These are phyloP conservation scores for Aureobasidium uvarum DNA, from an alignment of 2,329 filamentous ascomycete genomes.

Conservation along the genomic window DNA sequence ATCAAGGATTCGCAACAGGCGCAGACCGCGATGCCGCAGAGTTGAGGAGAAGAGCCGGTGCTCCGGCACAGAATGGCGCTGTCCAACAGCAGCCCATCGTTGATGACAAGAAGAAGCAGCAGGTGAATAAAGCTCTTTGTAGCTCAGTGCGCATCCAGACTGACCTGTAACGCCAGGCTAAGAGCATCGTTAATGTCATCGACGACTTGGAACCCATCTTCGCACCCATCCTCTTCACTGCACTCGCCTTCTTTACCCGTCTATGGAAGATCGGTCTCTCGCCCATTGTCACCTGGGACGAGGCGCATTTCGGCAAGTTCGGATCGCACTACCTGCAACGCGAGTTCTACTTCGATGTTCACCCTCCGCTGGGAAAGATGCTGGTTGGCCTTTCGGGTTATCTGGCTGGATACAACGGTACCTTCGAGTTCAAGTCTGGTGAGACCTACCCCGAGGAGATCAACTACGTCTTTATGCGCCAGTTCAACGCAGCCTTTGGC, in stretches of 20 bases:
- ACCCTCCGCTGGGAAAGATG: slow-evolving; percentile 97
- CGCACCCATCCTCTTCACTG: slow-evolving; percentile 63
- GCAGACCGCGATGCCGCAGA: slow-evolving; percentile 18
- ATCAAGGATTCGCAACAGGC: slow-evolving; percentile 20
- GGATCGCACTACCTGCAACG: slow-evolving; percentile 98
- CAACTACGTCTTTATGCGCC: slow-evolving; percentile 97
- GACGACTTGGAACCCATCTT: slow-evolving; percentile 62
- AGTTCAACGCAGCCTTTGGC: slow-evolving; percentile 95
- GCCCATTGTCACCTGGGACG: slow-evolving; percentile 72
- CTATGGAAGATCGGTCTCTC: slow-evolving; percentile 68
- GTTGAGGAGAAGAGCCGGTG: slow-evolving; percentile 20
- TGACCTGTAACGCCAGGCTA: slow-evolving; percentile 36
- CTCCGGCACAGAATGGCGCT: slow-evolving; percentile 19
- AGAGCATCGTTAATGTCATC: slow-evolving; percentile 62
- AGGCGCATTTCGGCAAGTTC: slow-evolving; percentile 92
- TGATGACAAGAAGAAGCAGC: slow-evolving; percentile 25
- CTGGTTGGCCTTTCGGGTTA: slow-evolving; percentile 95
- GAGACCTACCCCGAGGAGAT: slow-evolving; percentile 91
- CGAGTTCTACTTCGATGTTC: slow-evolving; percentile 98
- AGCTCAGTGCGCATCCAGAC: neutral
- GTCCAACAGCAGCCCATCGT: slow-evolving; percentile 21
- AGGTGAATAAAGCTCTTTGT: neutral
- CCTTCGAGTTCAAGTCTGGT: slow-evolving; percentile 99
- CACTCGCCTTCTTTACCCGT: slow-evolving; percentile 63
- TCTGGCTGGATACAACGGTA: slow-evolving; percentile 96